phyloP scores from a whole-genome alignment of 108 stramenopile genomes.

The Craspedostauros australis region DNA sequence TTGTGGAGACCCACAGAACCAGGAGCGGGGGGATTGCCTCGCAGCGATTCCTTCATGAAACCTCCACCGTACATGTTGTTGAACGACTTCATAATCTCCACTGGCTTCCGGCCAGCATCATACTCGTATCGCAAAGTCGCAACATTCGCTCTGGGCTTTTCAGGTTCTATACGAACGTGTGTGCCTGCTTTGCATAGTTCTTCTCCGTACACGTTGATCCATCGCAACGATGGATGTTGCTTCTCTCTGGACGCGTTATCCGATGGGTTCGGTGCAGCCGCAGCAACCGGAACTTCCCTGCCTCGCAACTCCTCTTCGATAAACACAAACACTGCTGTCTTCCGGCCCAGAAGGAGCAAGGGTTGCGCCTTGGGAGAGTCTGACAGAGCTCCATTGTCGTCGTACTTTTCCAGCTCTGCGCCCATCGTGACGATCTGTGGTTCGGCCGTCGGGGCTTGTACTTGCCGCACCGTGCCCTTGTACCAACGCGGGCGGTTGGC shows the following conservation, averaged over 20 bases:
- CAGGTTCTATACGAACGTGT: constrained; percentile 43
- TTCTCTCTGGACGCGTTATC: background rate
- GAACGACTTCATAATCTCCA: constrained; percentile 67
- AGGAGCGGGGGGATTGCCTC: constrained; percentile 66
- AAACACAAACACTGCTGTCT: constrained; percentile 59
- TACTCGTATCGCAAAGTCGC: constrained; percentile 58
- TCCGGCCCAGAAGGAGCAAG: constrained; percentile 45
- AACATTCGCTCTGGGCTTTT: too few relatives aligned
- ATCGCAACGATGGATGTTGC: constrained; percentile 36
- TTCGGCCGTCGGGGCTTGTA: constrained; percentile 33
- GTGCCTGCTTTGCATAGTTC: constrained; percentile 66
- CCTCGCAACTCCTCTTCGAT: constrained; percentile 51
- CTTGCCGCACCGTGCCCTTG: constrained; percentile 43
- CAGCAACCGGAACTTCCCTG: constrained; percentile 11
- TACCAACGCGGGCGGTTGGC: constrained; percentile 68
- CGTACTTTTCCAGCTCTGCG: constrained; percentile 48
- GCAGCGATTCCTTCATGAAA: constrained; percentile 72
- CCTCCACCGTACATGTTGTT: constrained; percentile 68
- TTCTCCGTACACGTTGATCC: constrained; percentile 78
- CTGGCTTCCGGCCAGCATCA: constrained; percentile 56
- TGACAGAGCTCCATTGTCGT: constrained; percentile 17
- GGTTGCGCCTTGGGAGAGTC: constrained; percentile 21
- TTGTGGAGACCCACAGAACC: constrained; percentile 93
- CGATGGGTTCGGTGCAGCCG: background rate
- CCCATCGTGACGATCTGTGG: constrained; percentile 39